phyloP scores from a whole-genome alignment of 805 yeast species.

The Candida endomychidarum region DNA sequence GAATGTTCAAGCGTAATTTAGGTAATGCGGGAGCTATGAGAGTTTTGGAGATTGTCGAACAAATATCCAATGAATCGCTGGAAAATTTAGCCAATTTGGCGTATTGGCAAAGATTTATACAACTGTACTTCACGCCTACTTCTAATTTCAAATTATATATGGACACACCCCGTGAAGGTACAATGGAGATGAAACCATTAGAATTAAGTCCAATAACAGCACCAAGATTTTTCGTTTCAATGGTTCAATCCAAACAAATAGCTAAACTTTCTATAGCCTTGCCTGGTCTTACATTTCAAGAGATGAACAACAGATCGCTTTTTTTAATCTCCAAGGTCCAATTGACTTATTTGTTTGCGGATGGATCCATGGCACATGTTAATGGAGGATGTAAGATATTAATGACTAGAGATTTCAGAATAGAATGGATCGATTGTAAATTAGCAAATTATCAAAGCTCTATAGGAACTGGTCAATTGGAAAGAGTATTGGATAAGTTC shows the following conservation, averaged over 20 bases:
- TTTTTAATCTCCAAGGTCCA: conserved; percentile 30
- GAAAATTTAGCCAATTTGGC: conserved; percentile 29
- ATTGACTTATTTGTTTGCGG: conserved; percentile 48
- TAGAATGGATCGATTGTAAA: conserved; percentile 72
- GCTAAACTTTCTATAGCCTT: conserved; percentile 27
- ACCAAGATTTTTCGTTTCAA: conserved; percentile 59
- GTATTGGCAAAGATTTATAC: conserved; percentile 39
- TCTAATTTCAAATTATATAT: conserved; percentile 31
- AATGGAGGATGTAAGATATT: conserved; percentile 61
- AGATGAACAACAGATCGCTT: conserved; percentile 39
- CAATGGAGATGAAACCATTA: too few relatives aligned
- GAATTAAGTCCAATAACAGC: conserved; percentile 64
- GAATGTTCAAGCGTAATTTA: conserved; percentile 37
- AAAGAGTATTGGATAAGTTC: conserved; percentile 13
- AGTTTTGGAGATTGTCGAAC: conserved; percentile 39
- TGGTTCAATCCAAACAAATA: conserved; percentile 46
- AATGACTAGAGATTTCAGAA: conserved; percentile 59
- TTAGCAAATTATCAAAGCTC: conserved; percentile 28
- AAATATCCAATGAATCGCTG: conserved; percentile 32
- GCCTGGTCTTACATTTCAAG: conserved; percentile 41
- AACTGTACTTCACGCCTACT: conserved; percentile 31
- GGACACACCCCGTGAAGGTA: conserved; percentile 16
- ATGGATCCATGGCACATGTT: conserved; percentile 68
- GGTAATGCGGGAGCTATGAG: conserved; percentile 45
- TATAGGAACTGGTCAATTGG: conserved; percentile 14